Evolutionary conservation across 768 basidiomycete genomes (phyloP).

Genomic region (Fibroporia radiculosa): DNA sequence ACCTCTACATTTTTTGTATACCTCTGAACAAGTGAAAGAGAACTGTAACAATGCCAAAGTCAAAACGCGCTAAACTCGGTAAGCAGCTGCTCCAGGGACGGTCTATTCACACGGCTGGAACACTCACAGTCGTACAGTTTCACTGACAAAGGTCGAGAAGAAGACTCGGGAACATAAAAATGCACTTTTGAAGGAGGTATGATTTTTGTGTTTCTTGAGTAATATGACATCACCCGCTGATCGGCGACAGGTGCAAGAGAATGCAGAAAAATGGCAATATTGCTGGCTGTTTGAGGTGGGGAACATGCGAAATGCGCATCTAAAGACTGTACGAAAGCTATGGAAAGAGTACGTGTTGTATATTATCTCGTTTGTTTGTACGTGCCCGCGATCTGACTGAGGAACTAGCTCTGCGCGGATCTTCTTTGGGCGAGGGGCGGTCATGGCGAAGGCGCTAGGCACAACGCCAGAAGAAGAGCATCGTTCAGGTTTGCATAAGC

Average conservation of each 20-base stretch:
- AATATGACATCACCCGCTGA: neutral
- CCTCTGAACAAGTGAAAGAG: no score
- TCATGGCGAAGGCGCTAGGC: constrained; percentile 96
- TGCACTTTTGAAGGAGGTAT: constrained; percentile 71
- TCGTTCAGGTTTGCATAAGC: constrained; percentile 63
- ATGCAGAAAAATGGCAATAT: constrained; percentile 86
- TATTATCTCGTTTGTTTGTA: neutral
- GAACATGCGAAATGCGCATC: constrained; percentile 88
- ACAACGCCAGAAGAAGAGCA: constrained; percentile 83
- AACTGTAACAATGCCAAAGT: constrained; percentile 65
- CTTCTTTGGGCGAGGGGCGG: constrained; percentile 79
- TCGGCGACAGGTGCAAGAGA: constrained; percentile 59
- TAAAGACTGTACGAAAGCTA: constrained; percentile 86
- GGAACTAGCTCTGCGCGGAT: constrained; percentile 72
- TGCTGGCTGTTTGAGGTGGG: constrained; percentile 96
- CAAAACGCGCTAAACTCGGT: constrained; percentile 87
- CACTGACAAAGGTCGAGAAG: constrained; percentile 89
- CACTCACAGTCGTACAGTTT: constrained; percentile 52
- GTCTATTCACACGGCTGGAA: neutral
- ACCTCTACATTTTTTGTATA: no score
- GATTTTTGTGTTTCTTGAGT: constrained; percentile 14
- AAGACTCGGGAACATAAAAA: constrained; percentile 91
- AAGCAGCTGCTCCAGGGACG: constrained; percentile 23
- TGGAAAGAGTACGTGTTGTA: constrained; percentile 77
- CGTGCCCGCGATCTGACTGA: neutral